Percentiles rank a stretch among this genome's conserved stretches.
These are phyloP conservation scores for Fusarium heterosporum DNA, from an alignment of 2,329 filamentous ascomycete genomes.

Conservation along the genomic window DNA sequence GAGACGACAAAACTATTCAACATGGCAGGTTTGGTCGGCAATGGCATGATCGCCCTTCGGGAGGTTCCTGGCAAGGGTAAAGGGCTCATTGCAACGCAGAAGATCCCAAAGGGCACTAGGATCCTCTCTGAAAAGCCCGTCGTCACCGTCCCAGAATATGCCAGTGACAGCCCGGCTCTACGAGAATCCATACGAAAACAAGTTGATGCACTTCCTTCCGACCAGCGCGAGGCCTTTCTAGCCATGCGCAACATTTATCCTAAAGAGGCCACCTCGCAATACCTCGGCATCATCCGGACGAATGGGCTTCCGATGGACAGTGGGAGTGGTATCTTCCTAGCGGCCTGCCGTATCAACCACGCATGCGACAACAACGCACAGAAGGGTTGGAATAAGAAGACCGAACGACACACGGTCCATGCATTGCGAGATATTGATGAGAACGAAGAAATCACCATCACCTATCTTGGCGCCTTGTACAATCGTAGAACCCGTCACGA, in stretches of 20 bases:
- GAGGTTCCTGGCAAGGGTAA: background rate
- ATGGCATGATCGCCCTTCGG: background rate
- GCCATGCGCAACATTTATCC: background rate
- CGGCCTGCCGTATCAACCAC: background rate
- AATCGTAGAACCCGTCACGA: background rate
- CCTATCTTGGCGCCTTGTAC: background rate
- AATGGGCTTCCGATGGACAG: background rate
- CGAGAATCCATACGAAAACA: background rate
- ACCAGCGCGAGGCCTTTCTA: background rate
- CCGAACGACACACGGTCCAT: background rate
- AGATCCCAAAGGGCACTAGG: background rate
- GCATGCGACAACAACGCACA: conserved; percentile 1
- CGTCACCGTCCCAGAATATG: background rate
- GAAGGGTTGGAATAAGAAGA: background rate
- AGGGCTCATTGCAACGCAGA: background rate
- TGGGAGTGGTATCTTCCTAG: background rate
- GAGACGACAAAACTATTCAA: fast-evolving
- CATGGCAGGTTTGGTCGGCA: background rate
- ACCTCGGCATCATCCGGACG: background rate
- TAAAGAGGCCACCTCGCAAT: background rate
- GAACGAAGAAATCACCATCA: background rate
- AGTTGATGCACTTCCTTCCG: background rate
- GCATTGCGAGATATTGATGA: background rate
- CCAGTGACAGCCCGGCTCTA: background rate
- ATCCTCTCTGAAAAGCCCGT: background rate